A percentile compares a stretch with the other conserved stretches of the same genome.
phyloP scores from a whole-genome alignment of 2,329 filamentous ascomycete species.

The Metarhizium humberi region DNA sequence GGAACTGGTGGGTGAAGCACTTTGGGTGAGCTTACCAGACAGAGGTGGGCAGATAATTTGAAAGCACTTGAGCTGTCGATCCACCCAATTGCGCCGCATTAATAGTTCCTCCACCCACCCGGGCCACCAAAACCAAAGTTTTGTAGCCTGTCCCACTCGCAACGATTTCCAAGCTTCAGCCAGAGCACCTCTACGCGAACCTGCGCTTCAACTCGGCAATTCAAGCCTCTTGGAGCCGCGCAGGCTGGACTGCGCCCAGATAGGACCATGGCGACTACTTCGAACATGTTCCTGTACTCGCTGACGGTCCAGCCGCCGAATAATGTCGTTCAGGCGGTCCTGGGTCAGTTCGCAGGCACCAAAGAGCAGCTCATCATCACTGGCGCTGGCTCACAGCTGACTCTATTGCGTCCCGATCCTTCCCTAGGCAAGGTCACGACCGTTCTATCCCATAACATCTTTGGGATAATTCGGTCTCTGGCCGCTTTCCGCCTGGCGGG shows the following conservation, averaged over 20 bases:
- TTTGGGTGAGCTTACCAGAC: neutral
- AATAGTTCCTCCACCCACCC: conserved; percentile 24
- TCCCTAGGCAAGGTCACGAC: conserved; percentile 78
- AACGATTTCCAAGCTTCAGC: conserved; percentile 2
- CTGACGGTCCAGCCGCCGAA: conserved; percentile 91
- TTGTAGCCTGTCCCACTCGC: conserved; percentile 17
- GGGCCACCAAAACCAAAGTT: conserved; percentile 18
- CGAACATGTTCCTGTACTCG: conserved; percentile 97
- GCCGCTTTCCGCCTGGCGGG: conserved; percentile 87
- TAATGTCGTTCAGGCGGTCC: conserved; percentile 78
- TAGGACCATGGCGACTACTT: conserved; percentile 84
- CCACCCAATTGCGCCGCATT: conserved; percentile 21
- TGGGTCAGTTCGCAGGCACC: conserved; percentile 91
- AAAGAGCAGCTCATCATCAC: conserved; percentile 98
- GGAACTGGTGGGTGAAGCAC: neutral
- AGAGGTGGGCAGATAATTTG: conserved; percentile 2
- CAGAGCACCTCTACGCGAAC: conserved; percentile 4
- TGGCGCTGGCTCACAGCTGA: conserved; percentile 81
- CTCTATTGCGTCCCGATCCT: conserved; percentile 78
- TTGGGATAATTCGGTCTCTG: conserved; percentile 87
- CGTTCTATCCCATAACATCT: conserved; percentile 84
- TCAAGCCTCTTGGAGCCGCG: conserved; percentile 29
- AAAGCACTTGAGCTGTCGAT: conserved; percentile 18
- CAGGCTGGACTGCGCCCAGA: conserved; percentile 40
- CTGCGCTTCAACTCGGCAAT: conserved; percentile 14